phyloP scores from a whole-genome alignment of 495 filamentous ascomycete species.

The Neurospora sp. region DNA sequence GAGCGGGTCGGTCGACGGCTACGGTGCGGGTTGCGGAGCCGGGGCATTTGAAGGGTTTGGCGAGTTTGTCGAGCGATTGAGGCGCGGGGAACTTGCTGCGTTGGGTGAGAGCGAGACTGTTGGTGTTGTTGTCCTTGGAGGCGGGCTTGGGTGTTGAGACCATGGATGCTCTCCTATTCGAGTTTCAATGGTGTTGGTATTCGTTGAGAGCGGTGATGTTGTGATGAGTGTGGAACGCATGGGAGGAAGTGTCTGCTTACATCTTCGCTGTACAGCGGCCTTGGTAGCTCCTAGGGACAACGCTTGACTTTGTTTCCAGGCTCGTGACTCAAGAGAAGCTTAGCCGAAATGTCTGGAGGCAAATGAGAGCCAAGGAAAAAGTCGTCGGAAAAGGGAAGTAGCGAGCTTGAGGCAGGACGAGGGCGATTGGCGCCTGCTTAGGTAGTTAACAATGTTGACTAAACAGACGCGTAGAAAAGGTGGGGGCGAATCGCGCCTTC shows the following conservation, averaged over 20 bases:
- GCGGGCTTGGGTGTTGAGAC: constrained; percentile 8
- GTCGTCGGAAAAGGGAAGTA: not conserved
- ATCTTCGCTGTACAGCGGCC: not conserved
- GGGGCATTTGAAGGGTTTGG: constrained; percentile 89
- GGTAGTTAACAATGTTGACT: not conserved
- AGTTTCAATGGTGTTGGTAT: not conserved
- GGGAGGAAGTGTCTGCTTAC: not conserved
- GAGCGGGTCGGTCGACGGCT: constrained; percentile 66
- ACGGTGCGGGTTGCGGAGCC: constrained; percentile 63
- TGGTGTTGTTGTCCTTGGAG: constrained; percentile 17
- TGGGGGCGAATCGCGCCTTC: not conserved
- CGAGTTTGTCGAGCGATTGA: constrained; percentile 55
- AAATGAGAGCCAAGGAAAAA: not conserved
- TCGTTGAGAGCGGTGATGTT: not conserved
- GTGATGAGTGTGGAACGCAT: not conserved
- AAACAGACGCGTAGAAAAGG: constrained; percentile 5
- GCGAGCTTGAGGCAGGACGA: not conserved
- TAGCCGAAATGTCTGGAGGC: not conserved
- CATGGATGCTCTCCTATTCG: not conserved
- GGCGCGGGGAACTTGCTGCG: constrained; percentile 29
- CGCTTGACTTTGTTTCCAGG: not conserved
- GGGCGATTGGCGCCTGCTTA: not conserved
- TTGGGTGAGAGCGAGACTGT: not conserved
- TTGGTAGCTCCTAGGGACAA: not conserved
- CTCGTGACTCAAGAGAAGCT: not conserved